phyloP scores from a whole-genome alignment of 805 yeast genomes.

The Yarrowia sp. region DNA sequence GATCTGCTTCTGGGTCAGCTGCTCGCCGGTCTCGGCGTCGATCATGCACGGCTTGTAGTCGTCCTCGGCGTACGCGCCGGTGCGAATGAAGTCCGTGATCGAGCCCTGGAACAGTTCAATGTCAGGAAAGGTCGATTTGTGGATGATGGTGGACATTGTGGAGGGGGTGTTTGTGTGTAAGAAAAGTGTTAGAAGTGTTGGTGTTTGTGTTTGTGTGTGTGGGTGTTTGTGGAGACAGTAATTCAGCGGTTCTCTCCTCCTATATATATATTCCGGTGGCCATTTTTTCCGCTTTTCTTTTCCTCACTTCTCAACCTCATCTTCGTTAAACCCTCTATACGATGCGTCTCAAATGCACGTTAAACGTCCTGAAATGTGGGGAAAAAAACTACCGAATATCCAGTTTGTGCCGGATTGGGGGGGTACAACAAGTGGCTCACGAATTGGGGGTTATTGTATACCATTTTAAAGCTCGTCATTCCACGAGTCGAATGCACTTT shows the following conservation, averaged over 20 bases:
- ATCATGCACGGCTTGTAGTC: conserved; percentile 30
- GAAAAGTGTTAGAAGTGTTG: background rate
- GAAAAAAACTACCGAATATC: background rate
- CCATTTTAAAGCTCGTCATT: background rate
- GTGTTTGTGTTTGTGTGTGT: background rate
- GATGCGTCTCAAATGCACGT: background rate
- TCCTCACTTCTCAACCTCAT: background rate
- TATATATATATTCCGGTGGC: background rate
- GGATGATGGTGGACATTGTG: conserved; percentile 19
- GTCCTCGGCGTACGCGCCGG: conserved; percentile 11
- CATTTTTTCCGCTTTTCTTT: background rate
- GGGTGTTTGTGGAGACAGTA: background rate
- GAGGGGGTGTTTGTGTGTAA: background rate
- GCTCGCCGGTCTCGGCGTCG: conserved; percentile 19
- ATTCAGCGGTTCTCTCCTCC: background rate
- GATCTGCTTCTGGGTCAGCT: conserved; percentile 19
- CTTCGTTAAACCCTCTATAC: background rate
- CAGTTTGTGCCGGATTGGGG: conserved; percentile 9
- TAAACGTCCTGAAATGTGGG: conserved; percentile 20
- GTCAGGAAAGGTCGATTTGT: conserved; percentile 23
- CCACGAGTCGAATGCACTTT: background rate
- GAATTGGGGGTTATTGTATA: too few relatives aligned
- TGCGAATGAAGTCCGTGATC: conserved; percentile 31
- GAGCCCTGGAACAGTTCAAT: conserved; percentile 20
- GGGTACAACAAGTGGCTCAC: too few relatives aligned